Conservation (phyloP, 2,329 filamentous ascomycete genomes). For the Sclerotinia trifoliorum region DNA sequence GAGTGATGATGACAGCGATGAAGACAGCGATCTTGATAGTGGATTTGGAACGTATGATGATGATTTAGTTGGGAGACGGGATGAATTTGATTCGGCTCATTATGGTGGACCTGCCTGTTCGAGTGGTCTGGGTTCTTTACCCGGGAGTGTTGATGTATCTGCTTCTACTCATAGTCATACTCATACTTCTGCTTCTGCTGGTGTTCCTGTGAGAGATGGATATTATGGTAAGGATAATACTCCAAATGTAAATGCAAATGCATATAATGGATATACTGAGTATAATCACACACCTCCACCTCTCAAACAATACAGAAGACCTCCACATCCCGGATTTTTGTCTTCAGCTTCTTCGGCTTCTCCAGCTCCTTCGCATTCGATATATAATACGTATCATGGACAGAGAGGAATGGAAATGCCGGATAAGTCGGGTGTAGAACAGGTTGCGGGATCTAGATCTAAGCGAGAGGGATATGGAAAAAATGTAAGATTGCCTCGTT, state of each 20-base stretch:
- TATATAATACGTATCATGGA: background rate
- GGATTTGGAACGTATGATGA: conserved; percentile 12
- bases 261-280: background rate
- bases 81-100: background rate
- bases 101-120: background rate
- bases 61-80: background rate
- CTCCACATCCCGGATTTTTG: too few species aligned
- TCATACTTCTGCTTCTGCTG: too few species aligned
- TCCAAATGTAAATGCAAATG: background rate
- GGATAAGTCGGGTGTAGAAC: background rate
- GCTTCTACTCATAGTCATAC: background rate
- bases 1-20: background rate
- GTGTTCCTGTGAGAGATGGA: background rate
- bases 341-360: background rate
- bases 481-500: too few species aligned
- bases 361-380: background rate
- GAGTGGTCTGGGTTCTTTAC: background rate
- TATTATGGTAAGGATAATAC: background rate
- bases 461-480: too few species aligned
- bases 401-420: background rate
- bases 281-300: too few species aligned
- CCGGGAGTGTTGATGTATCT: too few species aligned
- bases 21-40: conserved; percentile 15
- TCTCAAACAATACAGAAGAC: background rate
- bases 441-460: too few species aligned